A percentile compares a stretch with the other conserved stretches of the same genome.
Conservation (phyloP, 768 basidiomycete species). For the Amanita pallidorosea region DNA sequence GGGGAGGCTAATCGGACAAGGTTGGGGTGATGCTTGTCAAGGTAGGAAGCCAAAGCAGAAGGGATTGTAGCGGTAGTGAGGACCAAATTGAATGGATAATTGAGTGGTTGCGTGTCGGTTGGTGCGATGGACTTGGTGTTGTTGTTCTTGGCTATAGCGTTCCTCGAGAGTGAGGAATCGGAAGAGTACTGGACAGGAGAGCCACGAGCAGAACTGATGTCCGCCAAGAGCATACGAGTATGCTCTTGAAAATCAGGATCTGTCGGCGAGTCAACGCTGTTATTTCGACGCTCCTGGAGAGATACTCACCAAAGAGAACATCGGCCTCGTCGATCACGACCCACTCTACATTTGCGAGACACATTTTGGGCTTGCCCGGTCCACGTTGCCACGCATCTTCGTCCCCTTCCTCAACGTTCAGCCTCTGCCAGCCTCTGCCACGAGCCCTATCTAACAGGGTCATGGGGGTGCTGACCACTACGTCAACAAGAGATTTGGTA, state of each 20-base stretch:
- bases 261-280: slow-evolving; percentile 16
- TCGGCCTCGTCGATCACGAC: slow-evolving; percentile 89
- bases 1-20: slow-evolving; percentile 74
- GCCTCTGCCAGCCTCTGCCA: slow-evolving; percentile 42
- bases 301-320: slow-evolving; percentile 67
- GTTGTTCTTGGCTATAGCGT: slow-evolving; percentile 11
- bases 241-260: slow-evolving; percentile 77
- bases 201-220: slow-evolving; percentile 57
- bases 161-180: slow-evolving; percentile 10
- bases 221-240: slow-evolving; percentile 59
- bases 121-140: slow-evolving; percentile 5
- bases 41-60: slow-evolving; percentile 54
- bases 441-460: slow-evolving; percentile 53
- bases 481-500: slow-evolving; percentile 28
- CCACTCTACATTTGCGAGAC: slow-evolving; percentile 71
- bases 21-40: slow-evolving; percentile 49
- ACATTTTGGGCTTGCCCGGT: slow-evolving; percentile 39
- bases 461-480: slow-evolving; percentile 59
- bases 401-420: slow-evolving; percentile 11
- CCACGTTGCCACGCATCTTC: slow-evolving; percentile 17
- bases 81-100: slow-evolving; percentile 73
- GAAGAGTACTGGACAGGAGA: slow-evolving; percentile 25
- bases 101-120: slow-evolving; percentile 17
- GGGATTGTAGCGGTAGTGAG: slow-evolving; percentile 87
- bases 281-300: neutral